A percentile compares a stretch with the other conserved stretches of the same genome.
Conservation (phyloP, 768 basidiomycete species). For the Fomitopsis pulvina region DNA sequence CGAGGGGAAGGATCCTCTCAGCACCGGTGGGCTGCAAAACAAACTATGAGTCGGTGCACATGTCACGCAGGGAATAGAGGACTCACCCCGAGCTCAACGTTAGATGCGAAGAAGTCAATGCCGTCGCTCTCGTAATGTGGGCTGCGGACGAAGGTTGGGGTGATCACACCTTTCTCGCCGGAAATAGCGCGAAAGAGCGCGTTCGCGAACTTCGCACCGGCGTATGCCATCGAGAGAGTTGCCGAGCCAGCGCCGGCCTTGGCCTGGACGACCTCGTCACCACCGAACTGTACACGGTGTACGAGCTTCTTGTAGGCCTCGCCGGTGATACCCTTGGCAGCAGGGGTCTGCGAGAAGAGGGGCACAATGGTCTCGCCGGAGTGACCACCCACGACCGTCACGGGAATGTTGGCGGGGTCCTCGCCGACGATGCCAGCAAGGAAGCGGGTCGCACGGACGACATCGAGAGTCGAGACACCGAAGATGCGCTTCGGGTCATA, state of each 20-base stretch:
- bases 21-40: slow-evolving; percentile 67
- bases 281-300: slow-evolving; percentile 93
- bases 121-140: slow-evolving; percentile 80
- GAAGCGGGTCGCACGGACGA: slow-evolving; percentile 94
- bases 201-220: slow-evolving; percentile 67
- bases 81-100: slow-evolving; percentile 88
- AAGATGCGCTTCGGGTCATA: slow-evolving; percentile 88
- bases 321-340: slow-evolving; percentile 68
- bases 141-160: slow-evolving; percentile 86
- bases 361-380: slow-evolving; percentile 97
- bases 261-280: slow-evolving; percentile 97
- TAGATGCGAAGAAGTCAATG: slow-evolving; percentile 91
- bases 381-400: slow-evolving; percentile 95
- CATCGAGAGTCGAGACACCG: slow-evolving; percentile 97
- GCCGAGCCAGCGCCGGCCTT: slow-evolving; percentile 84
- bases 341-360: slow-evolving; percentile 74
- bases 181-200: slow-evolving; percentile 52
- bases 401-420: slow-evolving; percentile 56
- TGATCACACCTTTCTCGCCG: slow-evolving; percentile 64
- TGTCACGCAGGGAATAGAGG: not conserved
- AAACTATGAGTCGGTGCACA: slow-evolving; percentile 5
- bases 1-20: slow-evolving; percentile 85
- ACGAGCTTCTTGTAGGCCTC: slow-evolving; percentile 76
- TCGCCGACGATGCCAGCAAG: slow-evolving; percentile 62
- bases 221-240: slow-evolving; percentile 74